Base-by-base conservation (phyloP, 495 filamentous ascomycete species). In the Acidiella bohemica region DNA sequence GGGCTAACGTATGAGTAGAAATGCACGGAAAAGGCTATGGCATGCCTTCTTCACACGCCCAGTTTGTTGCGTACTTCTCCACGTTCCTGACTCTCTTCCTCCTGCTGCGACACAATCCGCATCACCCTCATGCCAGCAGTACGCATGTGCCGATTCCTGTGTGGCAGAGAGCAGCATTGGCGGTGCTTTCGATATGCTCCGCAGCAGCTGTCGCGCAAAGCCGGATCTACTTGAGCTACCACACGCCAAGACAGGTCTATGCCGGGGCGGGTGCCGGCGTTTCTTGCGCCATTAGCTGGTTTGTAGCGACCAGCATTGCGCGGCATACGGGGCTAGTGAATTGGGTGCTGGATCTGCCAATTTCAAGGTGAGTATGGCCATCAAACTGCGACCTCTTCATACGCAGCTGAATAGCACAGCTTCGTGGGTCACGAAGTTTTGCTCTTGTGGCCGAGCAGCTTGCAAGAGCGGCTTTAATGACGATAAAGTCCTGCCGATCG, bases 41-140 rank as follows among this genome's bases (percentile, higher is more conserved):
- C 47, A 99, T 99, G 90, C 90, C 90, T n/a, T 86, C 80, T 32
- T 93, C 85, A 19, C 90, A 99, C 63, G 83, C 90, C 8, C 90
- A 99, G 60, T 99, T 94, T 57, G 78, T 82, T 33, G 67, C 76
- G 8, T 99, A 82, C 65, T 96, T 94, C 66, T 76, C 84, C 29
- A 63, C 90, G 39, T 84, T 80, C 52, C 58, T 93, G 18, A 63
- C 73, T 12, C 66, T 99, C 21, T 95, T 95, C 62, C 66, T 95
- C 18, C 65, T 88, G 12, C 62, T 81, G 35, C 72, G 88, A 42
- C 83, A 93, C 58, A 64, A 66, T 6, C 82, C 80, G 18, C 47
- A 54, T 30, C 54, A 53, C 33, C 56, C 53, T 45, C 58, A 55
- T 40, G 56, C 53, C 33, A 68, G 64, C 34, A 65, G 67, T 40